Conservation (phyloP, 768 basidiomycete genomes). For the Neoboletus magnificus region DNA sequence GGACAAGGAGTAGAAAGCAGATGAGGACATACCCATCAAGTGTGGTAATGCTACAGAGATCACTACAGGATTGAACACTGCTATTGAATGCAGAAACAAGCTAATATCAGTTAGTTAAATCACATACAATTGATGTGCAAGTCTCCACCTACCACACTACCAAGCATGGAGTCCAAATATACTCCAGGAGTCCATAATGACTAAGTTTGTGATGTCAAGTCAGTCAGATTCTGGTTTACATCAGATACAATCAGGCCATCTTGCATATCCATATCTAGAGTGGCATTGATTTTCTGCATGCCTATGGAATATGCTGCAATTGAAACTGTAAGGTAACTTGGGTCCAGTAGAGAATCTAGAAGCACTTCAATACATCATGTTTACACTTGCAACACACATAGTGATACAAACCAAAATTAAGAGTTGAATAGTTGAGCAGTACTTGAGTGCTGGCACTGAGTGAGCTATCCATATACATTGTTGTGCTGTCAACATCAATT, state of each 20-base stretch:
- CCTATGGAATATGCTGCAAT: background rate
- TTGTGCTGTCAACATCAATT: too few relatives aligned
- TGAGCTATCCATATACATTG: too few relatives aligned
- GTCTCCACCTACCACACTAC: background rate
- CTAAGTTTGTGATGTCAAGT: background rate
- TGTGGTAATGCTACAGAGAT: too few relatives aligned
- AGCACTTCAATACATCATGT: too few relatives aligned
- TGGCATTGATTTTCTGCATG: background rate
- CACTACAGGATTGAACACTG: too few relatives aligned
- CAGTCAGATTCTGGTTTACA: background rate
- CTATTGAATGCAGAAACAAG: background rate
- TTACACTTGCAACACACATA: background rate
- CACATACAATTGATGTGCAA: background rate
- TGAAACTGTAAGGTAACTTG: background rate
- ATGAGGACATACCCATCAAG: background rate
- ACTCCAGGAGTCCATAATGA: background rate
- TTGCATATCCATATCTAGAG: background rate
- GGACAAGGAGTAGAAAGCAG: background rate
- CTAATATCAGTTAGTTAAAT: background rate
- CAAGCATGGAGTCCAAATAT: background rate
- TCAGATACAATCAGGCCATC: background rate
- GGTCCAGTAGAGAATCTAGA: too few relatives aligned
- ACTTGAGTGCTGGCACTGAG: too few relatives aligned
- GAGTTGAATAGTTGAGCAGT: too few relatives aligned
- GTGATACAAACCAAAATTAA: background rate